Evolutionary conservation across 1,284 basidiomycete genomes (phyloP), one percentile per base, ranked within the genome.

Genomic region (Ceratobasidium sp.): DNA sequence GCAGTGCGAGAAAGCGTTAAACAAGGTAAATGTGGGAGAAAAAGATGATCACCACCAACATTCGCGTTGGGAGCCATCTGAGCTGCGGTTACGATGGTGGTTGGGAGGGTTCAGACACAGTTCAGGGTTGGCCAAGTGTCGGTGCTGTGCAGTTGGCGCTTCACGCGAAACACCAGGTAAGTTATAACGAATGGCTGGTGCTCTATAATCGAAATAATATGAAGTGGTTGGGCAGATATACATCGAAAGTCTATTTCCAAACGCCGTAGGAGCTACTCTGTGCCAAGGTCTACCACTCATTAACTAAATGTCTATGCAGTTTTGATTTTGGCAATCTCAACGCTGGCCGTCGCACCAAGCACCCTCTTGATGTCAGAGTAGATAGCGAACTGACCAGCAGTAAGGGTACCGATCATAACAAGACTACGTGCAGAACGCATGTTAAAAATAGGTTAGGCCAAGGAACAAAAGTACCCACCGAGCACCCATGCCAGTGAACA

Each of bases 351-450:
- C 48, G 84, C 84, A 75, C 82, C 82, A 63, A 85, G 79, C 11
- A 79, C 78, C 72, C 78, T 78, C 81, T 85, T 84, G 77, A 85
- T 81, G 76, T 82, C 80, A 53, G 81, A 81, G 77, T 84, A 83
- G 78, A 83, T 83, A 63, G 81, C 79, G 74, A 81, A 83, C 79
- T 83, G 82, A 77, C 83, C 83, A 75, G 84, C 84, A 70, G 84
- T 85, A 75, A 86, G 81, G 69, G 84, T 84, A 81, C 84, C 83
- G 75, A 83, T 82, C 82, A 84, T 83, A 77, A 82, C 79, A 74
- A 83, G 77, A 76, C 81, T 78, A 40, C 78, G 78, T 73, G 72
- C 78, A 81, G 80, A 70, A 49, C 40, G 11, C n/a, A 1, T 16
- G 28, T 53, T 36, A 59, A 36, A 71, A 9, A 9, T n/a, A 33